A percentile compares a stretch with the other conserved stretches of the same genome.
phyloP scores from a whole-genome alignment of 2,329 filamentous ascomycete species.

The Mycosphaerelloides madeirae region DNA sequence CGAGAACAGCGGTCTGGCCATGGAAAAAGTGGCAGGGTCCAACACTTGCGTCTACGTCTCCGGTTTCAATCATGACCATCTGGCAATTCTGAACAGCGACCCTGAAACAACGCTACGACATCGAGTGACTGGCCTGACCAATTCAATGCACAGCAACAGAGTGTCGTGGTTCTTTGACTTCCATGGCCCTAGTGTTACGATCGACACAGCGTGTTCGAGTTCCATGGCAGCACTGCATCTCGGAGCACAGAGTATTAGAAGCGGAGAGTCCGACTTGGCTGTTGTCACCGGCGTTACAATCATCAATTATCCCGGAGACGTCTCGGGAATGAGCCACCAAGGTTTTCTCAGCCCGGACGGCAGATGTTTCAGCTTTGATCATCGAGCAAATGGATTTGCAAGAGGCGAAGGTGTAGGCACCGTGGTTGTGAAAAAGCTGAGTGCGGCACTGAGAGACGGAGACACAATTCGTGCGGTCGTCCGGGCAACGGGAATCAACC shows the following conservation, averaged over 20 bases:
- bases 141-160: neutral
- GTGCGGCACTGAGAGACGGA: conserved; percentile 12
- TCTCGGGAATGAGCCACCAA: neutral
- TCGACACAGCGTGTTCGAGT: conserved; percentile 44
- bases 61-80: neutral
- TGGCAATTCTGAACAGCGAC: neutral
- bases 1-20: conserved; percentile 9
- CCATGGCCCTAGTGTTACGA: conserved; percentile 12
- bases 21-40: conserved; percentile 7
- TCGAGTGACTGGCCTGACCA: neutral
- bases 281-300: conserved; percentile 4
- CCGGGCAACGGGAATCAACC: conserved; percentile 28
- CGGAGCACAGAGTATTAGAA: conserved; percentile 26
- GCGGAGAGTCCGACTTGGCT: conserved; percentile 16
- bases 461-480: conserved; percentile 33
- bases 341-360: neutral
- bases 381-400: conserved; percentile 41
- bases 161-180: conserved; percentile 1
- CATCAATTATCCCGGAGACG: neutral
- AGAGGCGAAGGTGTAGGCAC: conserved; percentile 51
- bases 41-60: conserved; percentile 11
- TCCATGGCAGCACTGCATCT: conserved; percentile 34
- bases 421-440: conserved; percentile 9
- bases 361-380: neutral
- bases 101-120: neutral